Percentiles rank a stretch among this genome's conserved stretches.
phyloP scores from a whole-genome alignment of 352 stramenopile genomes.

The Pythium aristosporum region DNA sequence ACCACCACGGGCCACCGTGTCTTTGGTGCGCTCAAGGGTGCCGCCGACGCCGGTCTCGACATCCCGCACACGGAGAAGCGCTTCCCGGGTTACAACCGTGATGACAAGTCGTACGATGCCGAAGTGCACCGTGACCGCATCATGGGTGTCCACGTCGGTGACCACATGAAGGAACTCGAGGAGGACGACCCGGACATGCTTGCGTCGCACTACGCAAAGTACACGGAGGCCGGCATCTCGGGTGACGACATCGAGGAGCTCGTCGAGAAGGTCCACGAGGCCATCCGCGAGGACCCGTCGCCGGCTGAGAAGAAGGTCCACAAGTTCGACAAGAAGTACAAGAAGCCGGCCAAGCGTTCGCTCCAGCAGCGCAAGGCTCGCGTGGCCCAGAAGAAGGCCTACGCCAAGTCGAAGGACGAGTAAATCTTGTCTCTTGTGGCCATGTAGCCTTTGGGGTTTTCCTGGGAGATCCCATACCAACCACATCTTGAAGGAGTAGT shows the following conservation, averaged over 20 bases:
- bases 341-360: slow-evolving; percentile 92
- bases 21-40: slow-evolving; percentile 99
- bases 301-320: slow-evolving; percentile 91
- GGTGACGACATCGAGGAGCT: slow-evolving; percentile 92
- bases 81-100: slow-evolving; percentile 98
- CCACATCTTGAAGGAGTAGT: slow-evolving; percentile 18
- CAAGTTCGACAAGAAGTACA: slow-evolving; percentile 94
- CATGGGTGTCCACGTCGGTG: slow-evolving; percentile 96
- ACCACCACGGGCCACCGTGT: slow-evolving; percentile 98
- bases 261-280: slow-evolving; percentile 95
- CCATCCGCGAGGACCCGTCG: slow-evolving; percentile 96
- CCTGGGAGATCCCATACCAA: not conserved
- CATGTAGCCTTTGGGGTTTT: not conserved
- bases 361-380: slow-evolving; percentile 94
- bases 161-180: slow-evolving; percentile 99
- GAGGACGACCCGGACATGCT: slow-evolving; percentile 99
- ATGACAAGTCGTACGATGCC: slow-evolving; percentile 98
- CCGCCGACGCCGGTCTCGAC: slow-evolving; percentile 97
- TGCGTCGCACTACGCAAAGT: slow-evolving; percentile 95
- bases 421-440: slow-evolving; percentile 19
- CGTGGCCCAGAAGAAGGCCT: slow-evolving; percentile 97
- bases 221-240: slow-evolving; percentile 92
- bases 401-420: slow-evolving; percentile 48
- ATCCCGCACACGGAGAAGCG: slow-evolving; percentile 99
- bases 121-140: slow-evolving; percentile 98